These are phyloP conservation scores for Lyophyllum atratum DNA, from an alignment of 768 basidiomycete genomes.

Conservation along the genomic window DNA sequence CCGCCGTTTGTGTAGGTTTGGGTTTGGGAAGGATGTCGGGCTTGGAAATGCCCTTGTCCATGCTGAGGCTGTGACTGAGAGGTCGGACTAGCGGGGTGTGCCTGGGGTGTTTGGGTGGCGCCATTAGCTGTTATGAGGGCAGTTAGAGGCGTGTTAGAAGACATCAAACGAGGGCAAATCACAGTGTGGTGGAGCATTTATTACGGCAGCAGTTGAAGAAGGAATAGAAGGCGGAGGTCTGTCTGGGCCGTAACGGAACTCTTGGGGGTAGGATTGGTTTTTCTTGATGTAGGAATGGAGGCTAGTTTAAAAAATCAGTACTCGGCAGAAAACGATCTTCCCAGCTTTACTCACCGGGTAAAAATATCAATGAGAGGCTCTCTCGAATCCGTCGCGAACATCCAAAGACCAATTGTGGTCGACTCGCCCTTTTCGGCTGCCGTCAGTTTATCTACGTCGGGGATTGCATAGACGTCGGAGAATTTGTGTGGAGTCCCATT, in stretches of 20 bases:
- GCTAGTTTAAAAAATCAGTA: constrained; percentile 31
- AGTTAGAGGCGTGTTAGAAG: background rate
- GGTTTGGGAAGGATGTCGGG: constrained; percentile 14
- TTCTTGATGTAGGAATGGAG: constrained; percentile 65
- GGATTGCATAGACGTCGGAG: constrained; percentile 48
- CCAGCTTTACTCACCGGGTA: constrained; percentile 12
- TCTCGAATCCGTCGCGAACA: constrained; percentile 65
- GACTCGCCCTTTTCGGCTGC: constrained; percentile 56
- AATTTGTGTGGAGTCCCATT: constrained; percentile 46
- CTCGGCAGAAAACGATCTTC: background rate
- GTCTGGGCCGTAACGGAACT: constrained; percentile 69
- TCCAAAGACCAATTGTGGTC: constrained; percentile 74
- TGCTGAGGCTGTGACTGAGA: constrained; percentile 4
- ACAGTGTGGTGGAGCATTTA: constrained; percentile 22
- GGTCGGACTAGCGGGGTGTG: background rate
- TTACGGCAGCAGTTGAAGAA: constrained; percentile 27
- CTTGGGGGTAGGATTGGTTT: constrained; percentile 70
- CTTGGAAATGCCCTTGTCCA: constrained; percentile 6
- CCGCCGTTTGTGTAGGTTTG: constrained; percentile 23
- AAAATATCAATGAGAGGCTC: constrained; percentile 62
- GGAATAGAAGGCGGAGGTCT: constrained; percentile 62
- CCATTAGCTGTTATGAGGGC: constrained; percentile 6
- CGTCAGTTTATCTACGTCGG: constrained; percentile 43
- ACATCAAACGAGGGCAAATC: constrained; percentile 1
- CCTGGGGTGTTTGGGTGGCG: background rate